Base-by-base conservation (phyloP, 2,329 filamentous ascomycete species). In the Chrysoporthe deuterocubensis region DNA sequence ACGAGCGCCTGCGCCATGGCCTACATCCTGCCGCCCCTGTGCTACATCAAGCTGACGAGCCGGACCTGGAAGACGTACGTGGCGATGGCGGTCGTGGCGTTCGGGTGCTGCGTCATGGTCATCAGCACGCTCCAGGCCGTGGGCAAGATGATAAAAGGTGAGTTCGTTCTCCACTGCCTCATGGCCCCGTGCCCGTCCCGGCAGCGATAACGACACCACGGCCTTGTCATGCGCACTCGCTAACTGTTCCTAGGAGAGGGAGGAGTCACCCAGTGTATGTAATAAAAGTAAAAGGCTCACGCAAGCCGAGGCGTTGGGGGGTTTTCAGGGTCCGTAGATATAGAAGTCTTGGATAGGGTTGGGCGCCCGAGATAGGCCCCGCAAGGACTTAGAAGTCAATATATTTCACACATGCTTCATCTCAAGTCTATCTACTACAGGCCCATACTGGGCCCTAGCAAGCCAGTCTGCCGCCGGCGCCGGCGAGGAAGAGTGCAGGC, bases 1-100 rank as follows among this genome's bases (percentile, higher is more conserved):
- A 99, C 96, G 46, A 96, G 92, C 76, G 96, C 96, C 3, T 96
- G 94, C 73, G 94, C 93, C 7, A 85, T 99, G 78, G 96, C 96
- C 0, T 99, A 98, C 77, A 97, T 99, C 61, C 82, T 99, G 69
- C 96, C 96, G 70, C 96, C 96, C 37, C 82, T 98, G 66, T 99
- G 96, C 80, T 99, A 96, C 78, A 92, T 99, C 76, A 97, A 96
- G 81, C 83, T 99, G 69, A 95, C 92, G 72, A 94, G 89, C 67
- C 83, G 89, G 72, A 73, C 73, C 50, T 76, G 75, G 75, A 75
- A 72, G 72, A 76, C 75, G 52, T 76, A 75, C n/a, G 63, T 72
- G 14, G 75, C 75, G 9, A 72, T 72, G 71, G 73, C 50, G 2
- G 70, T 76, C 14, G 75, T 71, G 50, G 72, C 64, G 34, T 77